Base-by-base conservation (phyloP, 352 stramenopile species). In the Phytophthora lateralis region DNA sequence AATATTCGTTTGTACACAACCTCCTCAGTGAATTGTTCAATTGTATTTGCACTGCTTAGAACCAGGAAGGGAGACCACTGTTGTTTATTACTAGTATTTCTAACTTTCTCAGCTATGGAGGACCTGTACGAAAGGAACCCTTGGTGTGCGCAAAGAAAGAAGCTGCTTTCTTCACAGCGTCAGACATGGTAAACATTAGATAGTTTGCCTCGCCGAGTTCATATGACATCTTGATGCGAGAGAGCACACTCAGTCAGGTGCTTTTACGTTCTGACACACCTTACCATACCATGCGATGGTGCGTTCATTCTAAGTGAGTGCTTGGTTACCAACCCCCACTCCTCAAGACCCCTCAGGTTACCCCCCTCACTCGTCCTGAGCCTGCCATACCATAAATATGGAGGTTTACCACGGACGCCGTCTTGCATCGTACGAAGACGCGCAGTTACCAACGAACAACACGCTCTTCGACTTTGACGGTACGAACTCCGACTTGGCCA, bases 401-500 rank as follows among this genome's bases (percentile, higher is more conserved):
- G 11, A 39, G 34, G 3, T 39, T 39, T 0, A 6, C 34, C 3
- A 9, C 12, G 14, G 12, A 17, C 34, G 34, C 5, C 34, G 34
- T n/a, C 34, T 39, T n/a, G 43, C 2, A 2, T 24, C 30, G 39
- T 60, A 17, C n/a, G 8, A 30, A 6, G 30, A 46, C 27, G 53
- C 43, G 4, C 26, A 30, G 4, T n/a, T 60, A 12, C 65, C 65
- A 18, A 58, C 60, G 1, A 63, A 55, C 32, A 60, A 43, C 48
- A 56, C 60, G 10, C 66, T 50, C 47, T 75, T 75, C 39, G 38
- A 26, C 20, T 76, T 73, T 26, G 64, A 76, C 26, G 69, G 69
- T 26, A 60, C 65, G 32, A 74, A 68, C 41, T 77, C 65, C n/a
- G 55, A 77, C 52, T 34, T 77, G 17, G 69, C 69, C 0, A 54